Evolutionary conservation across 139 green algal genomes (phyloP), one percentile per base, ranked within the genome.

Genomic region (Bryopsis sp.): DNA sequence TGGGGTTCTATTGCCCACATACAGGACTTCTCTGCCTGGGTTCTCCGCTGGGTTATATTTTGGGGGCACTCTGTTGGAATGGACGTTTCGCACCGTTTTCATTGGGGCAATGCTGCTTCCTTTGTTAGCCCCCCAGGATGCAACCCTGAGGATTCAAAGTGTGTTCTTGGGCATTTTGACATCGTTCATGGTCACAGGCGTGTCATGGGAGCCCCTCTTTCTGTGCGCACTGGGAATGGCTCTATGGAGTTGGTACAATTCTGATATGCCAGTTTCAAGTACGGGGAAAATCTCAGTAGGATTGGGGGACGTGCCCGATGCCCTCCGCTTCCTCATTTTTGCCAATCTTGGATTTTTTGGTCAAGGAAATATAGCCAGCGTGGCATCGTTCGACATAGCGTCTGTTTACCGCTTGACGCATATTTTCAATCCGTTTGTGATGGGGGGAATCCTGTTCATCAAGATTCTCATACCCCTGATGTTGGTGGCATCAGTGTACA

Each of bases 301-400:
- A 29, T 31, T 68, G n/a, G 60, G 33, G 28, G 60, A 68, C 19
- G n/a, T 68, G 7, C 29, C n/a, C 33, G 38, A 68, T 68, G 60
- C 60, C 33, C 39, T 71, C 4, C 29, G 39, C 2, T 72, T 75
- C 65, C 48, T 80, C 4, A 11, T 71, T 35, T 48, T 76, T 6
- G 54, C 68, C 48, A 70, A 77, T 38, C 39, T 75, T 32, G 70
- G 64, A 2, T 80, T 80, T 50, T 80, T 80, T 65, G 74, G 74
- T 31, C 67, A 47, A 38, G 74, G 74, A 28, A 80, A 80, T 39
- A 65, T 67, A 35, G 74, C 74, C 2, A 77, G 62, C 33, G 58
- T 80, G 6, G 70, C 74, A 19, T 70, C 39, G 38, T 80, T 80
- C 36, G 74, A 80, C 5, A 28, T 76, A 5, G 48, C 59, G 33